Evolutionary conservation across 2,329 filamentous ascomycete genomes (phyloP).

Genomic region (Alternaria sp.): DNA sequence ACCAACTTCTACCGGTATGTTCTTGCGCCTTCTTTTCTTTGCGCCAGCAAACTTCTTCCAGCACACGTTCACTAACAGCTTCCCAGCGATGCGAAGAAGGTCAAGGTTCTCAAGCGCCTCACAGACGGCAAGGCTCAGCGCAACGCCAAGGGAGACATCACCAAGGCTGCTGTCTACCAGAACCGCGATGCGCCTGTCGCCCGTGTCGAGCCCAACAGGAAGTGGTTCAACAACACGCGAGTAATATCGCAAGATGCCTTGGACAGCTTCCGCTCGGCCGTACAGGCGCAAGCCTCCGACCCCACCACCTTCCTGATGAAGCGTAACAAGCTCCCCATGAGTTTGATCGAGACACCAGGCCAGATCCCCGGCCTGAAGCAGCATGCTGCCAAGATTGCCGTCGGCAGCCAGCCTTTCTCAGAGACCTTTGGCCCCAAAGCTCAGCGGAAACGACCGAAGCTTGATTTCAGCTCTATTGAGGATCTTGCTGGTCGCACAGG

Average conservation of each 20-base stretch:
- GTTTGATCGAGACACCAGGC: conserved; percentile 81
- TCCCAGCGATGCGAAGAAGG: conserved; percentile 74
- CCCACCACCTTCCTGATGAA: conserved; percentile 96
- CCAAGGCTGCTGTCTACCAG: conserved; percentile 84
- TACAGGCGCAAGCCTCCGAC: conserved; percentile 87
- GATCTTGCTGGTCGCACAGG: conserved; percentile 83
- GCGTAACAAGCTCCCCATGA: conserved; percentile 97
- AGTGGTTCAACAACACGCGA: conserved; percentile 97
- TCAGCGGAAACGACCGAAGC: conserved; percentile 90
- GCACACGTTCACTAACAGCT: neutral
- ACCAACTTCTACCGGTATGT: conserved; percentile 87
- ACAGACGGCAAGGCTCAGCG: conserved; percentile 85
- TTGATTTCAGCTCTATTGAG: conserved; percentile 80
- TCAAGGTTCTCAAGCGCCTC: conserved; percentile 88
- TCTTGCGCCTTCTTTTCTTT: neutral
- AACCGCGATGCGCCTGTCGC: conserved; percentile 82
- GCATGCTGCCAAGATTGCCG: conserved; percentile 91
- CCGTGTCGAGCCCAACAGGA: conserved; percentile 92
- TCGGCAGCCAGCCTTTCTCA: conserved; percentile 84
- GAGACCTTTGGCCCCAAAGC: conserved; percentile 94
- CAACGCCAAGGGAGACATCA: conserved; percentile 84
- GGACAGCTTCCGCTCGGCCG: conserved; percentile 85
- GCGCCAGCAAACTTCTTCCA: neutral
- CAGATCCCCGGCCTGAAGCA: conserved; percentile 83
- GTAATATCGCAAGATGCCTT: conserved; percentile 90